Percentiles rank a stretch among this genome's conserved stretches.
These are phyloP conservation scores for Xylaria sp. DNA, from an alignment of 495 filamentous ascomycete species.

Conservation along the genomic window DNA sequence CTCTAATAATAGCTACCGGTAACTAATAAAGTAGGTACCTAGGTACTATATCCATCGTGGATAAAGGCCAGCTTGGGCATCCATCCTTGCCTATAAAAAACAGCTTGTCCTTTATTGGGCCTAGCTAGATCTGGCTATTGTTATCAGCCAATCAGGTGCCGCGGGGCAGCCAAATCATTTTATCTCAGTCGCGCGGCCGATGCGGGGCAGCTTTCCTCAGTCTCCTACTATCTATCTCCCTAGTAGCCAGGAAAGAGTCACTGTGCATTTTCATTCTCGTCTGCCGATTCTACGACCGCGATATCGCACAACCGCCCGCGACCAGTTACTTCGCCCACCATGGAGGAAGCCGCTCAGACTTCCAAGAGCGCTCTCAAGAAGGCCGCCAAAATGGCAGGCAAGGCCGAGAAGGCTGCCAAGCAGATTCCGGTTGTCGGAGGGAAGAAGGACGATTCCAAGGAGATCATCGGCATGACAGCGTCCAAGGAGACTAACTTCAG, in stretches of 20 bases:
- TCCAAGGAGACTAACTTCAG: slow-evolving; percentile 87
- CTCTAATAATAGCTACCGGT: background rate
- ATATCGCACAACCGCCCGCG: background rate
- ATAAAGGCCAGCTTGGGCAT: slow-evolving; percentile 13
- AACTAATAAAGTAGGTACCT: background rate
- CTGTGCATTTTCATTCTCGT: background rate
- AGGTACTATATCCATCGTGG: background rate
- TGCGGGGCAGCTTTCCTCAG: slow-evolving; percentile 20
- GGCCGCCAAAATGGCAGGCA: slow-evolving; percentile 68
- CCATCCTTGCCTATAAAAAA: slow-evolving; percentile 1
- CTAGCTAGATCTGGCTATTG: slow-evolving; percentile 6
- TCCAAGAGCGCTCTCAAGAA: slow-evolving; percentile 79
- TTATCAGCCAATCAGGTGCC: slow-evolving; percentile 20
- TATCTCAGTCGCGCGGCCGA: slow-evolving; percentile 21
- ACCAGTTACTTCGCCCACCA: slow-evolving; percentile 25
- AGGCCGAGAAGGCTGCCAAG: slow-evolving; percentile 72
- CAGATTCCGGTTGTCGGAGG: slow-evolving; percentile 55
- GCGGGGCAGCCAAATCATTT: slow-evolving; percentile 17
- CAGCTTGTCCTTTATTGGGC: background rate
- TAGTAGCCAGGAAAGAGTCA: background rate
- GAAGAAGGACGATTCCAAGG: slow-evolving; percentile 55
- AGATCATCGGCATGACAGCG: slow-evolving; percentile 85
- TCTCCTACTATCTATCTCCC: no score
- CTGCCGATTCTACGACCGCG: background rate
- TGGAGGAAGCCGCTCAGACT: slow-evolving; percentile 55